Conservation (phyloP, 345 rosid species). For the Triadica sebifera region DNA sequence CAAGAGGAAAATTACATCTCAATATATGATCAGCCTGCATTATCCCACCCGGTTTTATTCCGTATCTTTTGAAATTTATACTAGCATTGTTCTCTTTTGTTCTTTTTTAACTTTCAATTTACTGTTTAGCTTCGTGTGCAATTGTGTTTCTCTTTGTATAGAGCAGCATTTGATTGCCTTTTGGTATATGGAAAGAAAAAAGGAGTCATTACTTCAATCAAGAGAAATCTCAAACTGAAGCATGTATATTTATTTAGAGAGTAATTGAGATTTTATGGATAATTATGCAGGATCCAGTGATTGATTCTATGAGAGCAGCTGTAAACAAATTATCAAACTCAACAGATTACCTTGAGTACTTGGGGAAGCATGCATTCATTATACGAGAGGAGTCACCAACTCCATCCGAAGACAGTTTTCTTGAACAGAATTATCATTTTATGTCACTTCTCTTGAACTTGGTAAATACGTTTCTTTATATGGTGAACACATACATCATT, state of each 20-base stretch:
- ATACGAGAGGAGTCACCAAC: slow-evolving; percentile 79
- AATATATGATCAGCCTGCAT: slow-evolving; percentile 82
- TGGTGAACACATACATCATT: slow-evolving; percentile 93
- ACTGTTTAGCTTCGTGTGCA: too few relatives aligned
- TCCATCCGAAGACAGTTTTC: slow-evolving; percentile 59
- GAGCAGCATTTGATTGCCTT: too few relatives aligned
- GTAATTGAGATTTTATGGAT: not conserved
- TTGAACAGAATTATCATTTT: slow-evolving; percentile 77
- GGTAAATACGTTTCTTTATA: slow-evolving; percentile 85
- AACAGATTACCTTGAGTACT: slow-evolving; percentile 69
- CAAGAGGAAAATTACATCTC: slow-evolving; percentile 84
- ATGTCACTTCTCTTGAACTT: slow-evolving; percentile 83
- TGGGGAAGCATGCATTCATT: slow-evolving; percentile 94
- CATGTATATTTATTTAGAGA: not conserved
- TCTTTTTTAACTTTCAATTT: too few relatives aligned
- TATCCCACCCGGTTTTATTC: slow-evolving; percentile 62
- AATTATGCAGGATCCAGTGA: slow-evolving; percentile 68
- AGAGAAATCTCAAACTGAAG: too few relatives aligned
- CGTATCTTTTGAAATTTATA: slow-evolving; percentile 22
- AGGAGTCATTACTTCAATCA: not conserved
- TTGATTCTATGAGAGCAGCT: slow-evolving; percentile 70
- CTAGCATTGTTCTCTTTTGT: too few relatives aligned
- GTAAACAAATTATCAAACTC: slow-evolving; percentile 81
- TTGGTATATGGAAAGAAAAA: too few relatives aligned
- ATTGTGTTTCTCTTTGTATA: too few relatives aligned